Evolutionary conservation across 352 stramenopile species (phyloP), one percentile per base, ranked within the genome.

Genomic region (Phytopythium aichiense): DNA sequence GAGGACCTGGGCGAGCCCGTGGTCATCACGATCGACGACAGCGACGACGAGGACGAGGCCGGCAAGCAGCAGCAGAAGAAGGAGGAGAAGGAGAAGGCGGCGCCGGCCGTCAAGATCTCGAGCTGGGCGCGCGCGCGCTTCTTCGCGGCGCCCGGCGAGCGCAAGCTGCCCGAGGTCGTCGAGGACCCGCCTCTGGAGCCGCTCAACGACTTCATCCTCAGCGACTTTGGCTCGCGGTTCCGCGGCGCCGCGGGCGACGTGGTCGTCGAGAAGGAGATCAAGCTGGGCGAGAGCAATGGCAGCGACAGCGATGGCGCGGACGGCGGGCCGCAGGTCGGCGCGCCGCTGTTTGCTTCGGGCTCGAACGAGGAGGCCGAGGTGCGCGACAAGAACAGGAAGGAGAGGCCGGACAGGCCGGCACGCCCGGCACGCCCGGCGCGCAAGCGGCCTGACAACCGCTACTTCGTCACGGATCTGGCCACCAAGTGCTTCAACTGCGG

Each of bases 401-500:
- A 66, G 16, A 71, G 52, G 11, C 56, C 64, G 23, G 71, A 72
- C 15, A 63, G 16, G 16, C 11, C 61, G 20, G 30, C 60, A 18
- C 18, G 51, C 8, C 11, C 61, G 20, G 30, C 60, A 18, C 18
- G 51, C 8, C 31, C 58, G 18, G 42, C 42, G 11, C 73, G 73
- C 33, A 87, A 77, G 55, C 77, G 81, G 7, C 77, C 69, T 4
- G 85, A 94, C 54, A 90, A 75, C 58, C 76, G 85, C 48, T 94
- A 94, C 46, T 94, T 94, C 54, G 56, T 89, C 61, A 92, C 82
- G 15, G 85, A 94, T 51, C 66, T 94, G 51, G 75, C 83, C 48
- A 92, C 76, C 60, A 94, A 94, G 66, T 94, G 85, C 66, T 94
- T 81, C 67, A 89, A 92, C 63, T 94, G 85, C 60, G 83, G 81